Evolutionary conservation across 345 rosid genomes (phyloP).

Genomic region (Schrenkiella parvula): DNA sequence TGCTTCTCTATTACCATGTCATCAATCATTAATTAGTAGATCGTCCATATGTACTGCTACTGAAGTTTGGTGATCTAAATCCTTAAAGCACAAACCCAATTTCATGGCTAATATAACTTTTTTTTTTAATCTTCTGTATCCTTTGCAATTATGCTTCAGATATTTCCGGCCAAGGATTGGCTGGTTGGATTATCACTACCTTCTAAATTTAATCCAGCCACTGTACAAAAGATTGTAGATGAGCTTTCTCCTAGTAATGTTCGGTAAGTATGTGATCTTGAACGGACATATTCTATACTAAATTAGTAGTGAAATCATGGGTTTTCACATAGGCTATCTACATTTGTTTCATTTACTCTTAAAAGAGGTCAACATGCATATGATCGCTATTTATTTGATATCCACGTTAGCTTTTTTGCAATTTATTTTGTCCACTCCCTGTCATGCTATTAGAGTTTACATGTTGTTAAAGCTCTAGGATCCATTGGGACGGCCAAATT

Average conservation of each 20-base stretch:
- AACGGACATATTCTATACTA: background rate
- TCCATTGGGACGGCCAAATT: background rate
- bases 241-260: slow-evolving; percentile 64
- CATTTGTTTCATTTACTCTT: background rate
- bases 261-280: slow-evolving; percentile 47
- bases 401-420: background rate
- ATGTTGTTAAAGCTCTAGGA: background rate
- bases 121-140: background rate
- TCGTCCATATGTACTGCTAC: background rate
- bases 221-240: slow-evolving; percentile 52
- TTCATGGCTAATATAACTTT: background rate
- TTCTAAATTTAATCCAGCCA: slow-evolving; percentile 51
- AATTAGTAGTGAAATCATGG: background rate
- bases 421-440: background rate
- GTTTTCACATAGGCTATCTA: background rate
- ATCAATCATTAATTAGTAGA: background rate
- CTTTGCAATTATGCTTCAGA: slow-evolving; percentile 39
- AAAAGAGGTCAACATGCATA: background rate
- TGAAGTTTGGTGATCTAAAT: background rate
- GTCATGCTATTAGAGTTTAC: background rate
- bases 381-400: background rate
- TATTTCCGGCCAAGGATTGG: slow-evolving; percentile 79
- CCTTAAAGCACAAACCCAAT: background rate
- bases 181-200: slow-evolving; percentile 78
- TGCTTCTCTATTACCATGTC: background rate